These are phyloP conservation scores for Cyclocybe cylindracea DNA, from an alignment of 768 basidiomycete species.

Conservation along the genomic window DNA sequence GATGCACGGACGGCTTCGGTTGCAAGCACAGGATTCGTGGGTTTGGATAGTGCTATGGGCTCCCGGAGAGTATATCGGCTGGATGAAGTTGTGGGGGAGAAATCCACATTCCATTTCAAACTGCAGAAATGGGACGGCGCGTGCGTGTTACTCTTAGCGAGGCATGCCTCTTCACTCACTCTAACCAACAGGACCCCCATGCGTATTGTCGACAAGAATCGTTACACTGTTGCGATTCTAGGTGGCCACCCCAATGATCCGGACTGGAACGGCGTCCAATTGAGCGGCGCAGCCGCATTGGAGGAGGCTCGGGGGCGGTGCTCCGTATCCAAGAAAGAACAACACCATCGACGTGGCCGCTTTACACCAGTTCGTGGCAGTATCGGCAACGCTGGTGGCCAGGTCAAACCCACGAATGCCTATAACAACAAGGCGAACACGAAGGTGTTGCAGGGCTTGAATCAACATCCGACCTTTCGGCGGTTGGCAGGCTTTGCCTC, in stretches of 20 bases:
- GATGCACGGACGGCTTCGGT: neutral
- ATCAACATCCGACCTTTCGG: neutral
- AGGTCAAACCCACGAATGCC: conserved; percentile 1
- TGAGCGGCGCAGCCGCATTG: neutral
- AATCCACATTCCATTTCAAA: neutral
- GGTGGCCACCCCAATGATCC: neutral
- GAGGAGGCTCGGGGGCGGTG: neutral
- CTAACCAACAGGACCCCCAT: no score
- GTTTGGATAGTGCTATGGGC: neutral
- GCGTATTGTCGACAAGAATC: no score
- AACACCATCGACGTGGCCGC: neutral
- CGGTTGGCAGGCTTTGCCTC: conserved; percentile 4
- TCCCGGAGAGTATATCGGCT: neutral
- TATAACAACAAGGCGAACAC: neutral
- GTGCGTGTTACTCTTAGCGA: neutral
- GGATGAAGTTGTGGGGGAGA: neutral
- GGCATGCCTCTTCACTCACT: no score
- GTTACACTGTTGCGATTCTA: neutral
- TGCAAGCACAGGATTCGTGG: neutral
- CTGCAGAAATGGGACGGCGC: conserved; percentile 4
- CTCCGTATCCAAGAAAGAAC: no score
- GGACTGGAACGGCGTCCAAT: neutral
- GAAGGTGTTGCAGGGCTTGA: neutral
- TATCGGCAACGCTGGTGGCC: conserved; percentile 5
- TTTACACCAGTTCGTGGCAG: conserved; percentile 1